These are phyloP conservation scores for Fusarium drepaniforme DNA, from an alignment of 2,329 filamentous ascomycete genomes.

Conservation along the genomic window DNA sequence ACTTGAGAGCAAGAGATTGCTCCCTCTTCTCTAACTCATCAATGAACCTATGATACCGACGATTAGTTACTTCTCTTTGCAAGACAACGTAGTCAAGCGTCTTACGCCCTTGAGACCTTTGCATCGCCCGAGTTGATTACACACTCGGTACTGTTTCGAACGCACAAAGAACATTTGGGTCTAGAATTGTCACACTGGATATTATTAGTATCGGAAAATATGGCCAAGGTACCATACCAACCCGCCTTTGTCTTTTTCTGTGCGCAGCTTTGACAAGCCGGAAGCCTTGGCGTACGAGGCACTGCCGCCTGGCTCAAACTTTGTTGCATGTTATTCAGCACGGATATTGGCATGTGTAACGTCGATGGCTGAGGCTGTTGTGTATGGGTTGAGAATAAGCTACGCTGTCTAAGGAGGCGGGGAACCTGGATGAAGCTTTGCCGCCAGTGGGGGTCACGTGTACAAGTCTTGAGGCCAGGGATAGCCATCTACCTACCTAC, in stretches of 20 bases:
- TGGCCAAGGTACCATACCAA: not conserved
- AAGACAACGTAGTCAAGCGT: fast-evolving
- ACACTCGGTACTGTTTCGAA: slow-evolving; percentile 9
- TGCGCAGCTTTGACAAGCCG: slow-evolving; percentile 22
- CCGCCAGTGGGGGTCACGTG: not conserved
- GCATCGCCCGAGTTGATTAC: not conserved
- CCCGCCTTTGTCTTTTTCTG: slow-evolving; percentile 21
- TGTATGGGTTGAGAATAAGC: not conserved
- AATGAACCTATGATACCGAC: not conserved
- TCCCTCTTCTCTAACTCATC: slow-evolving; percentile 23
- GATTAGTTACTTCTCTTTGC: not conserved
- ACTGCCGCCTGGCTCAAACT: not conserved
- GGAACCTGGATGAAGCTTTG: not conserved
- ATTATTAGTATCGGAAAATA: not conserved
- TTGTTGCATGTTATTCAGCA: not conserved
- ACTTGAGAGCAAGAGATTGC: slow-evolving; percentile 1
- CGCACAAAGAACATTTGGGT: slow-evolving; percentile 11
- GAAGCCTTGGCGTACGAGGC: slow-evolving; percentile 11
- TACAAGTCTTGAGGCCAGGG: not conserved
- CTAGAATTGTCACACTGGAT: slow-evolving; percentile 18
- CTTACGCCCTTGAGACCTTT: slow-evolving; percentile 15
- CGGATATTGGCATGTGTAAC: not conserved
- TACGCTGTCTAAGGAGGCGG: not conserved
- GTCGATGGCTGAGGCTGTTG: not conserved
- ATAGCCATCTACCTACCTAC: not conserved